Conservation (phyloP, 306 rosid genomes). For the Malus orientalis region DNA sequence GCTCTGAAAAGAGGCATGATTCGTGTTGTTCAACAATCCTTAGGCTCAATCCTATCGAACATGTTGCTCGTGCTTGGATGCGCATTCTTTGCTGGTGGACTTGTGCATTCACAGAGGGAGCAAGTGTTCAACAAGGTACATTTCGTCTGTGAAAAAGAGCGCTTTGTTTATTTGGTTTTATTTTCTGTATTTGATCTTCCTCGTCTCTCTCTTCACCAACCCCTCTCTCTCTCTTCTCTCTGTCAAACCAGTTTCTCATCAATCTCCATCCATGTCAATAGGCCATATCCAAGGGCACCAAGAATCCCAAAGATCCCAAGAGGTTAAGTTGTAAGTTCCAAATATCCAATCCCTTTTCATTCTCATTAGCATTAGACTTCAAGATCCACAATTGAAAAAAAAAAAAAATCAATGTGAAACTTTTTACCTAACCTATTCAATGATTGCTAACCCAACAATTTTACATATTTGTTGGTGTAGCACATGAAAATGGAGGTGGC, state of each 20-base stretch:
- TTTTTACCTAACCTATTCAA: not conserved
- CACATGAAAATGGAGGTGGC: not conserved
- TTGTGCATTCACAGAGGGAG: constrained; percentile 48
- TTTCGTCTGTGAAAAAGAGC: not conserved
- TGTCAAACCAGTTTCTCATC: not conserved
- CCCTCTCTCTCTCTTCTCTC: not conserved
- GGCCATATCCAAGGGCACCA: not conserved
- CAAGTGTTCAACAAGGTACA: constrained; percentile 73
- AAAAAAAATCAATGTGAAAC: not conserved
- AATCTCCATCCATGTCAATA: not conserved
- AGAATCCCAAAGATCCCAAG: not conserved
- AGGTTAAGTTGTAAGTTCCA: not conserved
- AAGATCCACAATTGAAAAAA: not conserved
- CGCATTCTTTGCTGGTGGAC: constrained; percentile 82
- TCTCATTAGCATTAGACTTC: not conserved
- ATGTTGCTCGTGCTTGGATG: constrained; percentile 91
- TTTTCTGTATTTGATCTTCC: not conserved
- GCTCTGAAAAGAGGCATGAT: constrained; percentile 81
- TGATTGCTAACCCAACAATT: not conserved
- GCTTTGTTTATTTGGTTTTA: not conserved
- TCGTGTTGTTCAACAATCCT: constrained; percentile 88
- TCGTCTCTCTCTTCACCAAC: not conserved
- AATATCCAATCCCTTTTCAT: not conserved
- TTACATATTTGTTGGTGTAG: not conserved
- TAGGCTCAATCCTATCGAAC: constrained; percentile 83